Percentiles rank a stretch among this genome's conserved stretches.
These are phyloP conservation scores for Podospora pseudocomata DNA, from an alignment of 495 filamentous ascomycete genomes.

Conservation along the genomic window DNA sequence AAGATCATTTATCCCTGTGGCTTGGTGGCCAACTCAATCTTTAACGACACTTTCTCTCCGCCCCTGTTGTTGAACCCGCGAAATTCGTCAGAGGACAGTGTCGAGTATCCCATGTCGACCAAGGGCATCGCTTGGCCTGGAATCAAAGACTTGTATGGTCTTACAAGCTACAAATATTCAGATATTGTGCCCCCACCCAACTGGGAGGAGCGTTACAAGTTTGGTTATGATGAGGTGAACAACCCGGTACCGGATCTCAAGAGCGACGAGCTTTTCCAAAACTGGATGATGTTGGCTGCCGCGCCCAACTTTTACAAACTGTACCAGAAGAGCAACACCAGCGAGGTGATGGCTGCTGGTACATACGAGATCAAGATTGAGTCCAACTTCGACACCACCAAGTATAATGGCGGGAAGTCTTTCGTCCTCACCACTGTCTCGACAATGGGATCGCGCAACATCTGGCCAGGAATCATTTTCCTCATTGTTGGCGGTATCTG, in stretches of 20 bases:
- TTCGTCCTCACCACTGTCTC: slow-evolving; percentile 92
- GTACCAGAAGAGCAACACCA: slow-evolving; percentile 68
- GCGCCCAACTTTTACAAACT: slow-evolving; percentile 94
- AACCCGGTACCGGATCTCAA: slow-evolving; percentile 64
- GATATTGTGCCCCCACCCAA: slow-evolving; percentile 80
- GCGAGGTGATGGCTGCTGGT: slow-evolving; percentile 60
- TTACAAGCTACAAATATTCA: slow-evolving; percentile 55
- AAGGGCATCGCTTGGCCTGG: slow-evolving; percentile 81
- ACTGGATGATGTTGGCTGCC: slow-evolving; percentile 99
- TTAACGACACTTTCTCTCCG: slow-evolving; percentile 84
- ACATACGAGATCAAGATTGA: slow-evolving; percentile 54
- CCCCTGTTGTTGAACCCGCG: slow-evolving; percentile 53
- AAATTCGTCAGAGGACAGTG: slow-evolving; percentile 21
- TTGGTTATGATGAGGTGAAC: slow-evolving; percentile 56
- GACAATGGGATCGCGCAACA: slow-evolving; percentile 91
- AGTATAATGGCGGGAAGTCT: slow-evolving; percentile 89
- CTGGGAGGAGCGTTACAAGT: slow-evolving; percentile 64
- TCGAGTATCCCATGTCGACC: slow-evolving; percentile 66
- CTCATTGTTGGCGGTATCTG: slow-evolving; percentile 91
- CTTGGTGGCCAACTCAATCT: slow-evolving; percentile 90
- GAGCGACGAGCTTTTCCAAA: slow-evolving; percentile 79
- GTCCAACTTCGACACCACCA: slow-evolving; percentile 71
- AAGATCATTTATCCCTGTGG: slow-evolving; percentile 93
- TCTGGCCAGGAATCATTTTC: slow-evolving; percentile 95
- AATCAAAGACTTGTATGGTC: slow-evolving; percentile 72